Conservation (phyloP, 352 stramenopile genomes). For the Globisporangium rhizosaccharum region DNA sequence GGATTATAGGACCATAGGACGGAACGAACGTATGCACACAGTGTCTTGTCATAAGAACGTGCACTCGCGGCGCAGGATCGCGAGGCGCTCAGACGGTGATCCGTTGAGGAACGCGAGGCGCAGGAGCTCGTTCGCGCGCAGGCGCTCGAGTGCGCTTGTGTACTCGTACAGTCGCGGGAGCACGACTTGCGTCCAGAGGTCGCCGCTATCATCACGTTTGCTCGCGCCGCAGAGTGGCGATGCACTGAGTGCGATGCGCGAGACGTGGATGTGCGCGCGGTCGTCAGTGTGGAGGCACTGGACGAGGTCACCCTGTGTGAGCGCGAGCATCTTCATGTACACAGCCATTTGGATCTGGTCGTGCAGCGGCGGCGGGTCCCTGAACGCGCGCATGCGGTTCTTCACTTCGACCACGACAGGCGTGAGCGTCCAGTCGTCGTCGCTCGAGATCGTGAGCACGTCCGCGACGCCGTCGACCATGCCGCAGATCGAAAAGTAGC, state of each 20-base stretch:
- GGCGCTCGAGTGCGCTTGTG: constrained; percentile 32
- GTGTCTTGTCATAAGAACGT: constrained; percentile 39
- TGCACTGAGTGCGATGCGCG: constrained; percentile 37
- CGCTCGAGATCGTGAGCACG: constrained; percentile 36
- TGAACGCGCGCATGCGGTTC: constrained; percentile 63
- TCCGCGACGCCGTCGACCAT: constrained; percentile 79
- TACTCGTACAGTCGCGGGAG: constrained; percentile 59
- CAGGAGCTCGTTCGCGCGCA: constrained; percentile 45
- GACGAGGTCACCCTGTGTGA: constrained; percentile 59
- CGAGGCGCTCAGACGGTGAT: constrained; percentile 30
- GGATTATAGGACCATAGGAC: not conserved
- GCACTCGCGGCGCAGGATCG: constrained; percentile 44
- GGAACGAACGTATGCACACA: not conserved
- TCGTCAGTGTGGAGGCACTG: constrained; percentile 51
- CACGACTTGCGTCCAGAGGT: constrained; percentile 60
- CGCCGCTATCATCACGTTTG: constrained; percentile 1
- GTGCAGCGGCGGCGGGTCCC: constrained; percentile 51
- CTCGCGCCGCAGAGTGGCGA: constrained; percentile 24
- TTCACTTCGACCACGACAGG: constrained; percentile 75
- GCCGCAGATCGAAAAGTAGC: constrained; percentile 69
- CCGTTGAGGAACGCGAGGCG: constrained; percentile 63
- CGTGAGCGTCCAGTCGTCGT: constrained; percentile 57
- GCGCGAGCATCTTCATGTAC: constrained; percentile 77
- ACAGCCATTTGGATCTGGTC: constrained; percentile 76
- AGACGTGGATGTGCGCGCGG: constrained; percentile 42